Evolutionary conservation across 441 rosid species (phyloP).

Genomic region (Aleurites moluccanus): DNA sequence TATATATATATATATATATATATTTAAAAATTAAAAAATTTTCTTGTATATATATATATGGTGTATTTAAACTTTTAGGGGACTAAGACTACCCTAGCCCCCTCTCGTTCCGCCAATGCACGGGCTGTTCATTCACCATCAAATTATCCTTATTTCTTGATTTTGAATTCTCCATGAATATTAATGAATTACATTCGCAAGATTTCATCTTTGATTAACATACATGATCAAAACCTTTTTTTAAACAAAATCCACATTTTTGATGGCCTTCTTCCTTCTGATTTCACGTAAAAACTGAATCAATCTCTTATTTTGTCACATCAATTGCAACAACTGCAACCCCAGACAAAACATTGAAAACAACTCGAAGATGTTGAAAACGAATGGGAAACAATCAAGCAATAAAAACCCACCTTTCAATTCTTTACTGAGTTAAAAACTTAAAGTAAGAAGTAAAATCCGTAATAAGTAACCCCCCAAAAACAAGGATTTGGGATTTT

Average conservation of each 20-base stretch:
- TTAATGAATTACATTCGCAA: conserved; percentile 22
- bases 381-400: conserved; percentile 44
- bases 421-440: conserved; percentile 27
- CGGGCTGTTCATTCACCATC: neutral
- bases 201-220: conserved; percentile 27
- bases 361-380: conserved; percentile 39
- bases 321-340: conserved; percentile 38
- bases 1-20: too few relatives aligned
- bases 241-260: conserved; percentile 28
- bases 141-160: neutral
- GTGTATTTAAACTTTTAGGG: too few relatives aligned
- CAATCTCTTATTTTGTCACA: conserved; percentile 28
- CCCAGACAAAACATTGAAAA: conserved; percentile 45
- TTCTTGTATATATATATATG: too few relatives aligned
- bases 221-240: conserved; percentile 13
- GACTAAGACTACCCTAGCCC: too few relatives aligned
- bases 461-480: conserved; percentile 30
- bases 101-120: too few relatives aligned
- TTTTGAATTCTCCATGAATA: conserved; percentile 22
- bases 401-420: conserved; percentile 45
- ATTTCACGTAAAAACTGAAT: conserved; percentile 32
- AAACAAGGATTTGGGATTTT: too few relatives aligned
- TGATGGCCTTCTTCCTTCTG: conserved; percentile 27
- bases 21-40: too few relatives aligned
- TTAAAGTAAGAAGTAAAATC: conserved; percentile 42